These are phyloP conservation scores for Sugiyamaella smithiae DNA, from an alignment of 805 yeast species.

Conservation along the genomic window DNA sequence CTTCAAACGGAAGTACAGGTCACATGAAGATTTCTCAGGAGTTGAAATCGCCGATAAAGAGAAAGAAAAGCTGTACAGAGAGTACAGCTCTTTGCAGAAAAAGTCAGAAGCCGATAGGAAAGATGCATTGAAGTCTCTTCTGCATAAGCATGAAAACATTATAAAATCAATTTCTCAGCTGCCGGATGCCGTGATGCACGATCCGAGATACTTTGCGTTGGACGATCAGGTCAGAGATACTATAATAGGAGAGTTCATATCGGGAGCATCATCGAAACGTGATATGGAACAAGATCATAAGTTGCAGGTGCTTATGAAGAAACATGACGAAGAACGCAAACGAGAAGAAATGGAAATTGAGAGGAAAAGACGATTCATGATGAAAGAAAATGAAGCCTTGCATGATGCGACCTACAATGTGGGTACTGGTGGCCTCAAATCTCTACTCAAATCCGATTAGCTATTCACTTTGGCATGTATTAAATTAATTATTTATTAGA, in stretches of 20 bases:
- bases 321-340: not conserved
- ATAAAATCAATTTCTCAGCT: not conserved
- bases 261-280: not conserved
- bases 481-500: too few relatives aligned
- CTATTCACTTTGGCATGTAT: too few relatives aligned
- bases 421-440: slow-evolving; percentile 1
- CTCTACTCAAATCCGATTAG: not conserved
- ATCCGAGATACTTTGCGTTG: slow-evolving; percentile 8
- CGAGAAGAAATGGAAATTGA: not conserved
- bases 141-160: not conserved
- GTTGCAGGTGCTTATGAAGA: not conserved
- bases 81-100: slow-evolving; percentile 26
- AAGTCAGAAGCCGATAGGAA: slow-evolving; percentile 22
- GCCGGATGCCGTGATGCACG: slow-evolving; percentile 7
- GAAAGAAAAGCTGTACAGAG: slow-evolving; percentile 40
- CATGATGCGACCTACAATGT: slow-evolving; percentile 10
- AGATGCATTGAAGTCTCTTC: slow-evolving; percentile 22
- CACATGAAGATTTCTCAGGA: slow-evolving; percentile 27
- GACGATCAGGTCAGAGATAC: not conserved
- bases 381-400: not conserved
- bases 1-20: slow-evolving; percentile 39
- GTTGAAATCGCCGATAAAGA: slow-evolving; percentile 36
- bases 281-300: not conserved
- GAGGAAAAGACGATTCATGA: not conserved
- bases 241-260: not conserved